Evolutionary conservation across 441 rosid genomes (phyloP).

Genomic region (Populus trichocarpa): DNA sequence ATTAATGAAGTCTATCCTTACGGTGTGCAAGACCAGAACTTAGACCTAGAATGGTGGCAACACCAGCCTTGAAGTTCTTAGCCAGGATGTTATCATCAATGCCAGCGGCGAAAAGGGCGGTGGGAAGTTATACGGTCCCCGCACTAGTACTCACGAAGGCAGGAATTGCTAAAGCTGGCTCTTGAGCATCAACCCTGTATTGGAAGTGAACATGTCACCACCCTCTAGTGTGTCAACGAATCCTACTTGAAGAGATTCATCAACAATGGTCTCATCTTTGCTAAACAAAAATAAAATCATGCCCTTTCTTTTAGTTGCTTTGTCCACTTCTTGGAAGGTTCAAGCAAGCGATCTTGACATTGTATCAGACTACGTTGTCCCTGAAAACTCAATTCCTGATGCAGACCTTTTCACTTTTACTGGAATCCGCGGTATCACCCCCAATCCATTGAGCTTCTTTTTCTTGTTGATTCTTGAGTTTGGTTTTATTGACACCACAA

Average conservation of each 20-base stretch:
- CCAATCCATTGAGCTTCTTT: too few species aligned
- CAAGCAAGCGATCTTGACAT: too few species aligned
- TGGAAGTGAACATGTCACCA: slow-evolving; percentile 37
- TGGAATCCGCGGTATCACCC: too few species aligned
- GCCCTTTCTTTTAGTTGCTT: background rate
- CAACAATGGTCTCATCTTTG: background rate
- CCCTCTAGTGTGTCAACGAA: slow-evolving; percentile 32
- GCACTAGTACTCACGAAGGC: slow-evolving; percentile 35
- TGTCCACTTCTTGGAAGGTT: background rate
- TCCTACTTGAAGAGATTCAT: slow-evolving; percentile 28
- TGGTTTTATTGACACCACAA: too few species aligned
- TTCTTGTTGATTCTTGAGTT: too few species aligned
- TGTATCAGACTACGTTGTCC: too few species aligned
- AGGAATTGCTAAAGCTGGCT: slow-evolving; percentile 20
- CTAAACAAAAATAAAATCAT: background rate
- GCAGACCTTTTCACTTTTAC: too few species aligned
- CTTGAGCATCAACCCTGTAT: slow-evolving; percentile 23
- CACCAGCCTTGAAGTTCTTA: slow-evolving; percentile 29
- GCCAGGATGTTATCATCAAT: slow-evolving; percentile 39
- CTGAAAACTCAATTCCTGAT: too few species aligned
- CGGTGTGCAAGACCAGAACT: slow-evolving; percentile 27
- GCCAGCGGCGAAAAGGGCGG: slow-evolving; percentile 24
- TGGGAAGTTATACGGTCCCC: slow-evolving; percentile 27
- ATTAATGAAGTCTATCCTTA: background rate
- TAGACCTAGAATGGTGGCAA: slow-evolving; percentile 30